Evolutionary conservation across 805 yeast genomes (phyloP).

Genomic region (Candida nemodendra): DNA sequence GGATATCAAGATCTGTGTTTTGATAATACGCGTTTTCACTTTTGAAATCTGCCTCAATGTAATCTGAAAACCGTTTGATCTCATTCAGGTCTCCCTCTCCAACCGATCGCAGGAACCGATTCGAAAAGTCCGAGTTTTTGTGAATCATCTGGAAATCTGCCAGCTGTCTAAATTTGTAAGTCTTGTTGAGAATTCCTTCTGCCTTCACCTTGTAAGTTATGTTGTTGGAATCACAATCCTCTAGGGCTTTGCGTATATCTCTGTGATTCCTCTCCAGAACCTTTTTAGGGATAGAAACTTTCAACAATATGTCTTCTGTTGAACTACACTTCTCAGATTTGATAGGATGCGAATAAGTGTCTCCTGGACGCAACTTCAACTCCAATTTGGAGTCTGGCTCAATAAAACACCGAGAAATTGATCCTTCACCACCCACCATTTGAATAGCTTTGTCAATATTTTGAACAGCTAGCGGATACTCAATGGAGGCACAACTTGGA

Average conservation of each 20-base stretch:
- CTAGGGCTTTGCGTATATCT: conserved; percentile 42
- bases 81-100: conserved; percentile 40
- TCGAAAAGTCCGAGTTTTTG: conserved; percentile 50
- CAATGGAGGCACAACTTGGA: conserved; percentile 73
- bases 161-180: conserved; percentile 77
- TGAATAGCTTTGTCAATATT: conserved; percentile 60
- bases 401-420: conserved; percentile 42
- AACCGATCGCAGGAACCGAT: conserved; percentile 39
- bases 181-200: conserved; percentile 62
- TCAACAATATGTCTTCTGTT: conserved; percentile 58
- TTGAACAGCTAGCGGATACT: conserved; percentile 70
- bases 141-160: conserved; percentile 82
- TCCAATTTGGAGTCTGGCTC: conserved; percentile 31
- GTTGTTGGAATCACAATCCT: conserved; percentile 33
- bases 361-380: conserved; percentile 33
- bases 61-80: conserved; percentile 40
- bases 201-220: conserved; percentile 50
- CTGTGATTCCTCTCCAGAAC: conserved; percentile 42
- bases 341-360: conserved; percentile 55
- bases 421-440: conserved; percentile 64
- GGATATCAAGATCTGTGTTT: conserved; percentile 53
- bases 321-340: conserved; percentile 47
- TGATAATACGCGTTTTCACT: conserved; percentile 14
- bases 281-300: conserved; percentile 58
- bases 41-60: conserved; percentile 19